Conservation (phyloP, 805 yeast species). For the Komagataella ulmi region DNA sequence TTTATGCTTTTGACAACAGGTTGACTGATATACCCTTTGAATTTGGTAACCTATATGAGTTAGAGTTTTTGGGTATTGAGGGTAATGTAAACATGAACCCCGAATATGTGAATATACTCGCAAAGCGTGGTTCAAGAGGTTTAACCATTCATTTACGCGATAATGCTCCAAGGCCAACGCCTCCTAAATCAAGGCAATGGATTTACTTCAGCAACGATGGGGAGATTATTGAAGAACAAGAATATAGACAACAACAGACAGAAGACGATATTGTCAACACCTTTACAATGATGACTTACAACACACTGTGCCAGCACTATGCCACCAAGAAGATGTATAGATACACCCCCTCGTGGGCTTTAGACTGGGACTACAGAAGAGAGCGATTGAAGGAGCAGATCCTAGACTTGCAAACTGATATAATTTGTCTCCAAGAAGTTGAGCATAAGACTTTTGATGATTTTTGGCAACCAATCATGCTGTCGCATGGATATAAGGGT, state of each 20-base stretch:
- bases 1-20: constrained; percentile 82
- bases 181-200: constrained; percentile 76
- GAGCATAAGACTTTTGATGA: constrained; percentile 80
- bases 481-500: constrained; percentile 66
- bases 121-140: constrained; percentile 77
- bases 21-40: constrained; percentile 65
- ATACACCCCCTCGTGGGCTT: constrained; percentile 96
- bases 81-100: constrained; percentile 72
- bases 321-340: constrained; percentile 88
- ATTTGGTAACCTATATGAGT: constrained; percentile 73
- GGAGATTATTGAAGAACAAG: constrained; percentile 28
- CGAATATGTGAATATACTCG: constrained; percentile 48
- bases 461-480: constrained; percentile 69
- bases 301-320: constrained; percentile 89
- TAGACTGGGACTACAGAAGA: constrained; percentile 84
- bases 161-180: constrained; percentile 50
- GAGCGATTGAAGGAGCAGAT: constrained; percentile 66
- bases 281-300: constrained; percentile 77
- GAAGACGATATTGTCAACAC: constrained; percentile 17
- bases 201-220: constrained; percentile 67
- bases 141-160: constrained; percentile 75
- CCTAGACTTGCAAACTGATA: constrained; percentile 49
- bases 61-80: constrained; percentile 83
- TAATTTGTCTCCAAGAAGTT: constrained; percentile 90
- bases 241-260: constrained; percentile 1